phyloP scores from a whole-genome alignment of 768 basidiomycete species.

The Ramaria sp. region DNA sequence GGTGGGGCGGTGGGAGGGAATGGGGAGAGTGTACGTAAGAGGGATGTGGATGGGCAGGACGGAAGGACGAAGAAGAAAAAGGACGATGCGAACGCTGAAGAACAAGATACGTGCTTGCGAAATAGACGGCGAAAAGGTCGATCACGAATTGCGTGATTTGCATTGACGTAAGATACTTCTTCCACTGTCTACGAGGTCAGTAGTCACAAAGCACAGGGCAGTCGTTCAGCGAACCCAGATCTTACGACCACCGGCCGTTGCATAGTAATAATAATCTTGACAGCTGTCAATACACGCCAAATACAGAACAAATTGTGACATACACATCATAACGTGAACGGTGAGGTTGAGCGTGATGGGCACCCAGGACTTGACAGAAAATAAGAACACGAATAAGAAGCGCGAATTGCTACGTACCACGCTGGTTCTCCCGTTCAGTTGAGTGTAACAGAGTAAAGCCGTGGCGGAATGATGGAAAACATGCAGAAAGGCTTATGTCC shows the following conservation, averaged over 20 bases:
- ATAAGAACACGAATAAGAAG: background rate
- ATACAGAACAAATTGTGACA: slow-evolving; percentile 21
- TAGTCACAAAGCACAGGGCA: slow-evolving; percentile 2
- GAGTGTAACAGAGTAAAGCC: slow-evolving; percentile 86
- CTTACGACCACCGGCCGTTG: slow-evolving; percentile 90
- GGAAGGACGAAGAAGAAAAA: slow-evolving; percentile 2
- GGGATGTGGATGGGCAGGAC: background rate
- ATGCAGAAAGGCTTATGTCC: slow-evolving; percentile 75
- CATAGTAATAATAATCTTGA: slow-evolving; percentile 97
- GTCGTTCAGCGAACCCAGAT: slow-evolving; percentile 68
- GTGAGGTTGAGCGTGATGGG: slow-evolving; percentile 83
- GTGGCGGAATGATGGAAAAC: slow-evolving; percentile 99
- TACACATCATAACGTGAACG: slow-evolving; percentile 98
- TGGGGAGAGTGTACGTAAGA: background rate
- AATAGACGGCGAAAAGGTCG: slow-evolving; percentile 86
- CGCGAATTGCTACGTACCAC: slow-evolving; percentile 47
- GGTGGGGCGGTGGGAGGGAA: slow-evolving; percentile 4
- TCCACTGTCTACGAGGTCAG: slow-evolving; percentile 57
- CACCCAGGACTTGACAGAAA: slow-evolving; percentile 75
- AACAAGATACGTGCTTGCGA: slow-evolving; percentile 65
- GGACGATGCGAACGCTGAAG: slow-evolving; percentile 11
- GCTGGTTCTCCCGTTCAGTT: slow-evolving; percentile 89
- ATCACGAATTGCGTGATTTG: slow-evolving; percentile 96
- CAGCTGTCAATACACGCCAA: background rate
- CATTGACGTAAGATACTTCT: slow-evolving; percentile 93